Conservation (phyloP, 1,139 yeast genomes). For the Taphrina pruni region DNA sequence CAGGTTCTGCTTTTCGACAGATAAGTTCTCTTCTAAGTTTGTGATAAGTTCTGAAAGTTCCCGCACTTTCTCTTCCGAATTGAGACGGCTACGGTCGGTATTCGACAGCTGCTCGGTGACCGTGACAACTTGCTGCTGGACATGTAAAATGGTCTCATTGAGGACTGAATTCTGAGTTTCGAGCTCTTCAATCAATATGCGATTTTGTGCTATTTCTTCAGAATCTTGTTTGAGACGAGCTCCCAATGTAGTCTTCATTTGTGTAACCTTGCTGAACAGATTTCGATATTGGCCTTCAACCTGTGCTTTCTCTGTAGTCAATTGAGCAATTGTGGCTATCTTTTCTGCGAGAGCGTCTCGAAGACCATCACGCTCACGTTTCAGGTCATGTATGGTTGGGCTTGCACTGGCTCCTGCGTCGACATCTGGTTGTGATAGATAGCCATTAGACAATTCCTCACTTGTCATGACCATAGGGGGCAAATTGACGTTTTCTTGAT, state of each 20-base stretch:
- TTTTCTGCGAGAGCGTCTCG: constrained; percentile 9
- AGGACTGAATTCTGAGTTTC: constrained; percentile 53
- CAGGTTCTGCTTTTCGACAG: background rate
- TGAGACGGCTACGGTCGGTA: background rate
- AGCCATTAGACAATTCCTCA: background rate
- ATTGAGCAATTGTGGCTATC: background rate
- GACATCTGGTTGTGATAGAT: background rate
- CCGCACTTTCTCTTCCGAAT: background rate
- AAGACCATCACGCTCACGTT: constrained; percentile 6
- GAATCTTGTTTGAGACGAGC: constrained; percentile 67
- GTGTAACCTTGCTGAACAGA: constrained; percentile 73
- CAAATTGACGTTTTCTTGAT: no score
- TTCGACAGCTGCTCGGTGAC: constrained; percentile 70
- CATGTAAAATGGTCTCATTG: constrained; percentile 51
- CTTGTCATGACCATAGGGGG: no score
- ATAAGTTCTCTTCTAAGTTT: background rate
- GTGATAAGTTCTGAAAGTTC: background rate
- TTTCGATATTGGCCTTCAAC: constrained; percentile 75
- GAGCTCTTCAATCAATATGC: constrained; percentile 49
- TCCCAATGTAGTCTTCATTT: constrained; percentile 77
- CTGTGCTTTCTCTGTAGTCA: constrained; percentile 60
- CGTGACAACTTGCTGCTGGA: constrained; percentile 62
- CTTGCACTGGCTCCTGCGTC: background rate
- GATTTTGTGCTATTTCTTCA: constrained; percentile 49
- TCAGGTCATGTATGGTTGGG: background rate